Base-by-base conservation (phyloP, 2,329 filamentous ascomycete species). In the Sclerotiophoma versabilis region DNA sequence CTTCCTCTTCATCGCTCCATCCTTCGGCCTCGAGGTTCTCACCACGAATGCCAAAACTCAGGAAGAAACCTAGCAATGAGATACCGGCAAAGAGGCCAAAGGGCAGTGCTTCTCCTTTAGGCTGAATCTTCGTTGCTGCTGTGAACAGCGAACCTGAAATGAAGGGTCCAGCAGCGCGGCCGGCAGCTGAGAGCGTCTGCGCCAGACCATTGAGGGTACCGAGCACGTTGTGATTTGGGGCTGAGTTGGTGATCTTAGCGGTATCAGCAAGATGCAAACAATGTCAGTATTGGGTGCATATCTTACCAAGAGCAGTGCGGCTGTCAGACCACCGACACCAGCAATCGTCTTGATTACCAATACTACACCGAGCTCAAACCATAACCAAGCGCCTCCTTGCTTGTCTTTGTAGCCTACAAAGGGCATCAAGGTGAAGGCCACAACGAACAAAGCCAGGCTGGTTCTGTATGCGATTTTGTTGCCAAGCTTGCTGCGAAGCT, bases 201-300 rank as follows among this genome's bases (percentile, higher is more conserved):
- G 95, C 95, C 26, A 98, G 84, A 9, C 95, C 95, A 69, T 99
- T 97, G 22, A 99, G 82, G 0, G 91, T 92, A 3, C 95, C 95
- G 0, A 99, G 83, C 0, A 91, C 92, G 5, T 89, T 87, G 73
- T 93, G 85, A 7, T 93, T 92, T 0, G 92, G 91, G 0, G 92
- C 91, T 1, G 91, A 96, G 67, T 99, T 99, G 30, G 92, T 98
- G 62, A 99, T 93, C 90, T 93, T 59, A 12, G 32, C 22, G 20
- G 19, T 7, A 23, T 66, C 55, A 66, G 61, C 34, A 58, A 9
- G 12, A 32, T 19, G 5, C 5, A 42, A 25, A 36, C 15, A 26
- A 26, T 36, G 20, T 15, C 25, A 38, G 34, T 11, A 20, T 20
- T 20, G 17, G 17, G 12, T 25, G 19, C 7, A 22, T 34, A 32